A percentile compares a stretch with the other conserved stretches of the same genome.
phyloP scores from a whole-genome alignment of 495 filamentous ascomycete genomes.

The Penicillium taxi region DNA sequence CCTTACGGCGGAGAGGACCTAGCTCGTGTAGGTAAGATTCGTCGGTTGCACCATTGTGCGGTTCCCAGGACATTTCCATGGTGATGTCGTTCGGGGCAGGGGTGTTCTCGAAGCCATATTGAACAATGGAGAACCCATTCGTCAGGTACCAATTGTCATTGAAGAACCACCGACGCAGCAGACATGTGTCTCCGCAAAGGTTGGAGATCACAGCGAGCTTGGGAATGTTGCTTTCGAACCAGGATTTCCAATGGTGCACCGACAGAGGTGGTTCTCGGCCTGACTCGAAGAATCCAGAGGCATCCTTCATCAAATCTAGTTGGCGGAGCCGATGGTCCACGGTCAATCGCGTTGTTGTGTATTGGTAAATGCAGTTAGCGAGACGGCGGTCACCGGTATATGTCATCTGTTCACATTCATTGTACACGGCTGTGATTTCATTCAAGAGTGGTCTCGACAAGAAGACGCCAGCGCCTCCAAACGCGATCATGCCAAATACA shows the following conservation, averaged over 20 bases:
- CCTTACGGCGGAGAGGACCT: constrained; percentile 35
- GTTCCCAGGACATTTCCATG: constrained; percentile 44
- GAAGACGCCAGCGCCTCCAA: constrained; percentile 55
- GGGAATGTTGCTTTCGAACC: constrained; percentile 47
- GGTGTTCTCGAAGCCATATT: constrained; percentile 42
- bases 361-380: constrained; percentile 45
- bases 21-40: constrained; percentile 39
- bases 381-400: constrained; percentile 42
- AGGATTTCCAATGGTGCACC: constrained; percentile 54
- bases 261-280: constrained; percentile 42
- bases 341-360: constrained; percentile 42
- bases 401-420: constrained; percentile 32
- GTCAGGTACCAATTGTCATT: constrained; percentile 48
- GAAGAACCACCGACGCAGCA: constrained; percentile 51
- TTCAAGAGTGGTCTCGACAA: constrained; percentile 43
- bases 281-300: constrained; percentile 49
- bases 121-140: constrained; percentile 48
- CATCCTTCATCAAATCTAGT: constrained; percentile 43
- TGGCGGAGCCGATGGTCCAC: constrained; percentile 47
- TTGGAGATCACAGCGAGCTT: constrained; percentile 42
- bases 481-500: constrained; percentile 45
- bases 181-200: constrained; percentile 48
- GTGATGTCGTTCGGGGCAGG: constrained; percentile 22
- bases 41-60: constrained; percentile 29
- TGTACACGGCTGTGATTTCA: constrained; percentile 26